Evolutionary conservation across 805 yeast genomes (phyloP), one percentile per base, ranked within the genome.

Genomic region (Suhomyces tanzawaensis): DNA sequence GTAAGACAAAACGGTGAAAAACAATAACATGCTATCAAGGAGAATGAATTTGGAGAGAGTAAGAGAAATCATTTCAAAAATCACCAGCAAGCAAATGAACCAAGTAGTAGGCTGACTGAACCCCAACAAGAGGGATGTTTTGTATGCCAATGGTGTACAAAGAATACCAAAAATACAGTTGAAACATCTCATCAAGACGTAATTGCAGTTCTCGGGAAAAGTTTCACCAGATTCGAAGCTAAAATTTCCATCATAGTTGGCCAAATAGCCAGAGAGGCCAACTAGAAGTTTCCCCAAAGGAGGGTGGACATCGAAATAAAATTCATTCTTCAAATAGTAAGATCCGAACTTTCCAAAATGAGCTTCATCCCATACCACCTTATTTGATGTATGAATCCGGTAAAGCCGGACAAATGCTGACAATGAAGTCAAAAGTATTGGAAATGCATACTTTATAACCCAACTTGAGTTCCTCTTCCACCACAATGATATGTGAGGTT

Each of bases 301-400:
- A 15, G 95, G 95, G 55, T 85, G 95, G 21, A 85, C 95, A 64
- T 85, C 95, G 51, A 81, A 87, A 53, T 85, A 85, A 55, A 85
- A 84, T 52, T 85, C 89, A 53, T 81, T 88, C 58, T 81, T 76
- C 47, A 84, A 64, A 59, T 85, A 85, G 52, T 84, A 80, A 3
- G 91, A 81, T 31, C 95, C 95, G 57, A 85, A 85, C 57, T 83
- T 84, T 29, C 93, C 95, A 58, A 85, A 85, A 68, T 85, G 95
- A 4, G 95, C 93, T 60, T 85, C 95, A 65, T 85, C 95, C 95
- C 95, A 85, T 7, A 84, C 82, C 33, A 85, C 91, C 38, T 69
- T 71, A 35, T 74, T 59, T 41, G 79, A 72, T 22, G 64, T 61
- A 16, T 76, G 79, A 35, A 85, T 79, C 34, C 74, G 71, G 51